These are phyloP conservation scores for Dactylella cylindrospora DNA, from an alignment of 2,329 filamentous ascomycete species.

Conservation along the genomic window DNA sequence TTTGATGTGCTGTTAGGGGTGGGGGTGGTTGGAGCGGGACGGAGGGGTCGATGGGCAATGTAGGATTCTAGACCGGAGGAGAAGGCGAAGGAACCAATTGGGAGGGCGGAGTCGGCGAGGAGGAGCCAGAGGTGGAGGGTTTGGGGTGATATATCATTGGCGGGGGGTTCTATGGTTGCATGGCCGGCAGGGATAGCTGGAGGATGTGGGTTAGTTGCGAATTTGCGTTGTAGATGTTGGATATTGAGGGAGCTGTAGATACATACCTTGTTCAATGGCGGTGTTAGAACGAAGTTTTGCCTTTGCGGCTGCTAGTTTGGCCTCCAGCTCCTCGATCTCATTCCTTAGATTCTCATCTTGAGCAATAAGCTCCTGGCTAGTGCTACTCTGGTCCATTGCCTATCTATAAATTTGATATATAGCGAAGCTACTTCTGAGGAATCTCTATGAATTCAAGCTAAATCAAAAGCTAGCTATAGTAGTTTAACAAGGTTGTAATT, in stretches of 20 bases:
- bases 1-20: constrained; percentile 44
- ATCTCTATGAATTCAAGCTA: no score
- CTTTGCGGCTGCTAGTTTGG: constrained; percentile 32
- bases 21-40: constrained; percentile 39
- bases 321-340: constrained; percentile 17
- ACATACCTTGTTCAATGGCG: not conserved
- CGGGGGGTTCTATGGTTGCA: constrained; percentile 11
- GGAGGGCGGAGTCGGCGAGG: constrained; percentile 77
- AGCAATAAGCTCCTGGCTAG: no score
- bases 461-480: no score
- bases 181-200: constrained; percentile 27
- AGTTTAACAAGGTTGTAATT: no score
- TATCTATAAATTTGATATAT: no score
- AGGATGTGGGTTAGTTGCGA: constrained; percentile 1
- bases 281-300: constrained; percentile 8
- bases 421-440: no score
- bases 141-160: not conserved
- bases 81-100: constrained; percentile 84
- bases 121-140: constrained; percentile 68
- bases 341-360: constrained; percentile 1
- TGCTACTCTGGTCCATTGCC: no score
- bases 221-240: constrained; percentile 22
- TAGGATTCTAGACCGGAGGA: constrained; percentile 80
- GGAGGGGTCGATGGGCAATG: constrained; percentile 62
- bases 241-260: constrained; percentile 5